phyloP scores from a whole-genome alignment of 768 basidiomycete species.

The Pleurotus eryngii region DNA sequence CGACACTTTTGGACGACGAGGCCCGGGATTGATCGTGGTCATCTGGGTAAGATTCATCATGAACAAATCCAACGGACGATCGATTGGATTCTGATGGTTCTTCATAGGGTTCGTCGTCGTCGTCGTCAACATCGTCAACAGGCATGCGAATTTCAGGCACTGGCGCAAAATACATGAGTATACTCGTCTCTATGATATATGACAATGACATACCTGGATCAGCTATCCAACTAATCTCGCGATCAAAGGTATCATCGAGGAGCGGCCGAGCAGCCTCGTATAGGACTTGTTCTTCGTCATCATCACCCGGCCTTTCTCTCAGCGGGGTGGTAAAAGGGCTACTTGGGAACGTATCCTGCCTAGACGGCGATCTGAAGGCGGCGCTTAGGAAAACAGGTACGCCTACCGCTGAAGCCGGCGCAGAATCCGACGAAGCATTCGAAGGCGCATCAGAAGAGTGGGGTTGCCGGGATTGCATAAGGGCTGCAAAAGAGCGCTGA shows the following conservation, averaged over 20 bases:
- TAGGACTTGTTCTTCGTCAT: conserved; percentile 70
- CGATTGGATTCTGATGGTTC: conserved; percentile 50
- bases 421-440: conserved; percentile 41
- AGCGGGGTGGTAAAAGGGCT: conserved; percentile 74
- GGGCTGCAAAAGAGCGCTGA: conserved; percentile 32
- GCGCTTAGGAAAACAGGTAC: conserved; percentile 45
- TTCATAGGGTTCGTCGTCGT: conserved; percentile 47
- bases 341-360: conserved; percentile 57
- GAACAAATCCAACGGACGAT: conserved; percentile 45
- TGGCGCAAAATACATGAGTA: conserved; percentile 18
- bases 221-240: conserved; percentile 76
- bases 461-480: conserved; percentile 32
- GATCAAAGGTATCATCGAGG: conserved; percentile 45
- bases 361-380: conserved; percentile 43
- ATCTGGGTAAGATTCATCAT: conserved; percentile 30
- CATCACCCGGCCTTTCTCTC: conserved; percentile 57
- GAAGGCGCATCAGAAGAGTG: conserved; percentile 55
- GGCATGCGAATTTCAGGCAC: conserved; percentile 66
- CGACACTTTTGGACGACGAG: conserved; percentile 59
- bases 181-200: conserved; percentile 7
- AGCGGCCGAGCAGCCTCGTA: conserved; percentile 58
- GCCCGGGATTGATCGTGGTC: conserved; percentile 47
- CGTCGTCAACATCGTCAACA: conserved; percentile 54
- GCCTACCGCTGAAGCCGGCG: conserved; percentile 33
- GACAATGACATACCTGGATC: conserved; percentile 52